A percentile compares a stretch with the other conserved stretches of the same genome.
These are phyloP conservation scores for Schizonepeta tenuifolia DNA, from an alignment of 257 asterid genomes.

Conservation along the genomic window DNA sequence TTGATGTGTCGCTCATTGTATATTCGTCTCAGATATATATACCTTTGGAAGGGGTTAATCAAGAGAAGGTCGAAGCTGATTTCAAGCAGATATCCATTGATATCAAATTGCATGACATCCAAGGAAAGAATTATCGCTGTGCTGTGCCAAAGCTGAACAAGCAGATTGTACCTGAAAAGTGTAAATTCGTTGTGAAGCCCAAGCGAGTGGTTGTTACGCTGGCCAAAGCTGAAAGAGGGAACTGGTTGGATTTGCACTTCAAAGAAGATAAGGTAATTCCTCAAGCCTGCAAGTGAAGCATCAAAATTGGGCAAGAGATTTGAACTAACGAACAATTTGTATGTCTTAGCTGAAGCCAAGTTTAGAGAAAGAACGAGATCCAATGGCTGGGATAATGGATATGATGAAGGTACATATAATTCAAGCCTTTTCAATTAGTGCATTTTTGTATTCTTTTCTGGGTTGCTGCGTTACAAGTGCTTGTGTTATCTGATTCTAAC, in stretches of 20 bases:
- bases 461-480: neutral
- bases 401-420: constrained; percentile 74
- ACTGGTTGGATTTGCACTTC: constrained; percentile 86
- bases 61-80: constrained; percentile 67
- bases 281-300: neutral
- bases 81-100: constrained; percentile 75
- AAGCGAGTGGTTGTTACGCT: constrained; percentile 66
- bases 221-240: constrained; percentile 70
- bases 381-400: constrained; percentile 94
- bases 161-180: constrained; percentile 79
- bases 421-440: neutral
- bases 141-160: constrained; percentile 78
- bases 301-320: neutral
- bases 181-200: constrained; percentile 77
- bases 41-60: constrained; percentile 82
- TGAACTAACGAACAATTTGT: constrained; percentile 8
- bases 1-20: neutral
- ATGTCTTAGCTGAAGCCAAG: constrained; percentile 65
- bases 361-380: constrained; percentile 71
- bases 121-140: constrained; percentile 83
- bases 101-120: constrained; percentile 72
- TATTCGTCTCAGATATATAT: constrained; percentile 62
- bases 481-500: neutral
- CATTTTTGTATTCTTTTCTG: neutral
- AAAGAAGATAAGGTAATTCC: constrained; percentile 82